Evolutionary conservation across 1,284 basidiomycete species (phyloP), one percentile per base, ranked within the genome.

Genomic region (Agaricales sp.): DNA sequence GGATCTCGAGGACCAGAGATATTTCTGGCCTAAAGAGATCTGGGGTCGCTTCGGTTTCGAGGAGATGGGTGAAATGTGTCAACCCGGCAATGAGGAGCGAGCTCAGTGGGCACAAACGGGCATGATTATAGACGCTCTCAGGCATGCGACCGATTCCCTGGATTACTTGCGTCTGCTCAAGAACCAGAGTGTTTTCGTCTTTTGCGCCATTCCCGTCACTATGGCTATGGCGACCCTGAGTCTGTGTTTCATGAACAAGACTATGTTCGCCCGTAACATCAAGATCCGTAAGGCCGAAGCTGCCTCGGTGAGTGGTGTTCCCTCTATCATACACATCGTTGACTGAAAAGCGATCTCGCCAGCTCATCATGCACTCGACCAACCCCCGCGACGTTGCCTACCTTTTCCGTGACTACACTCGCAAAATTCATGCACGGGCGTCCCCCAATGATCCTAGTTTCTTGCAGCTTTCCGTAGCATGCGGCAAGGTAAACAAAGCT

Each of bases 161-260:
- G 95, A 99, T 63, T 99, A 98, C 65, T 75, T 99, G 55, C 75
- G 80, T 21, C 65, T 97, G 45, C 71, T 99, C 58, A 86, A 80
- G 65, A 94, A 90, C 66, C 95, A 98, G 69, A 87, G 77, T 52
- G 81, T 97, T 22, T 99, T 99, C 75, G 92, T 92, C 67, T 99
- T 99, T 68, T 93, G 91, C 58, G 92, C 95, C 2, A 92, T 98
- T 52, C 95, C 95, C 8, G 91, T 89, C 25, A 80, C 85, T 19
- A 98, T 99, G 95, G 93, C 95, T 0, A 88, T 99, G 57, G 94
- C 96, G 3, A 99, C 94, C 4, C 73, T 99, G 21, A 80, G 88
- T 46, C 65, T 87, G 48, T 95, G 93, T 67, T 96, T 94, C 68
- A 91, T 90, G 87, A 99, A 99, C 68, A 78, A 81, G 1, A 70